Conservation (phyloP, 768 basidiomycete genomes). For the Auriculariales sp. region DNA sequence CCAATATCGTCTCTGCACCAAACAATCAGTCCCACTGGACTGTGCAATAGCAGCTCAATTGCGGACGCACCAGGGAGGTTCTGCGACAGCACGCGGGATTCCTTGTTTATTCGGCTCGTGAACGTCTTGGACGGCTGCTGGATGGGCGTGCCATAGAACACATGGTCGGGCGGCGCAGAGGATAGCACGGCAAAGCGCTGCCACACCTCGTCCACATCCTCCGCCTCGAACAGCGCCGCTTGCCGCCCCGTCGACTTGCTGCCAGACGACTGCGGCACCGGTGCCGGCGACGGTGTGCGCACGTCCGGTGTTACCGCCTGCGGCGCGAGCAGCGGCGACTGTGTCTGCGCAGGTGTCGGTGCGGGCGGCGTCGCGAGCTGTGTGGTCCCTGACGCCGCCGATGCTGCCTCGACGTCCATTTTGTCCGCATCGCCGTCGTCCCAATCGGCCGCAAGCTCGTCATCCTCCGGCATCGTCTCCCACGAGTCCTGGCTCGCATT, state of each 20-base stretch:
- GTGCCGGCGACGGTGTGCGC: neutral
- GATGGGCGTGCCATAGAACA: constrained; percentile 49
- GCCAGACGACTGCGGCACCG: neutral
- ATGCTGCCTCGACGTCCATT: constrained; percentile 3
- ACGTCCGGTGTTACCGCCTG: neutral
- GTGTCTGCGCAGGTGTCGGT: constrained; percentile 1
- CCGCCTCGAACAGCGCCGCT: neutral
- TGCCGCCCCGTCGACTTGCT: neutral
- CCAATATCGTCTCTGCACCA: constrained; percentile 71
- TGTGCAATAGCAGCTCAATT: neutral
- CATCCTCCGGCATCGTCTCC: constrained; percentile 8
- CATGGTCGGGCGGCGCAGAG: constrained; percentile 68
- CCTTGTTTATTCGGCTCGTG: constrained; percentile 59
- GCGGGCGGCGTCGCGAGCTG: too few relatives aligned
- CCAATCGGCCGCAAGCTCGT: neutral
- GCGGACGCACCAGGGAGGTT: constrained; percentile 62
- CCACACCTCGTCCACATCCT: constrained; percentile 40
- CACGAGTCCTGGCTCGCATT: constrained; percentile 6
- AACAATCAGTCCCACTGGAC: neutral
- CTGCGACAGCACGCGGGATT: constrained; percentile 64
- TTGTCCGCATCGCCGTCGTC: constrained; percentile 2
- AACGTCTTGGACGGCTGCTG: constrained; percentile 60
- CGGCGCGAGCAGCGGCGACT: neutral
- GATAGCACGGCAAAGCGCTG: constrained; percentile 70
- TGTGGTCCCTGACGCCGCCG: neutral